Conservation (phyloP, 75 land plant species). For the Cupressus sempervirens region DNA sequence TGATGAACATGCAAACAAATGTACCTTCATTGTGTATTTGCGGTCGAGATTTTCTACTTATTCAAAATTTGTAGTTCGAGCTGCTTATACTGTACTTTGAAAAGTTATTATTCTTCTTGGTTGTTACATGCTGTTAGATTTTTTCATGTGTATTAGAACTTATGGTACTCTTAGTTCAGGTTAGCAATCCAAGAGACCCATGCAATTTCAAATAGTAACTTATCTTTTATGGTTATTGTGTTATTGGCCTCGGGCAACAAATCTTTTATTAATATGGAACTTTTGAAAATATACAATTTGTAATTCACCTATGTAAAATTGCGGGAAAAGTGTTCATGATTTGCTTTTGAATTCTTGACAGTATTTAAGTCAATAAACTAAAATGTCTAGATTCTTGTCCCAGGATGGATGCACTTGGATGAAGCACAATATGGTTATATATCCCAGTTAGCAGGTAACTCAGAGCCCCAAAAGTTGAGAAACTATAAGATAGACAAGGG, state of each 20-base stretch:
- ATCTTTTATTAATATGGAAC: background rate
- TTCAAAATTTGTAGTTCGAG: background rate
- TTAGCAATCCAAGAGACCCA: background rate
- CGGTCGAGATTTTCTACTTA: background rate
- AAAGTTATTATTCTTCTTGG: background rate
- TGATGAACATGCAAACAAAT: background rate
- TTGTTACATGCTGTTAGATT: background rate
- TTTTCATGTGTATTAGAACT: background rate
- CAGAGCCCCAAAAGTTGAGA: background rate
- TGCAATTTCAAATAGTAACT: background rate
- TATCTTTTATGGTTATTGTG: background rate
- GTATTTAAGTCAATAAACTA: background rate
- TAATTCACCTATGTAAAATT: background rate
- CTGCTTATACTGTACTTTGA: background rate
- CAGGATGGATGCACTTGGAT: conserved; percentile 82
- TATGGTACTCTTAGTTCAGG: background rate
- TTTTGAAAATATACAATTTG: background rate
- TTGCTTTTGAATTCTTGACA: background rate
- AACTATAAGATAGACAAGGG: background rate
- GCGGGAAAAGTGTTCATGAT: background rate
- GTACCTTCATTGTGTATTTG: background rate
- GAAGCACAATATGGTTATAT: conserved; percentile 66
- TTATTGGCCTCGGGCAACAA: background rate
- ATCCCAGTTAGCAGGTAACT: conserved; percentile 32
- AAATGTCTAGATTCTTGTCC: conserved; percentile 12